A percentile compares a stretch with the other conserved stretches of the same genome.
phyloP scores from a whole-genome alignment of 805 yeast species.

The Starmerella bombi region DNA sequence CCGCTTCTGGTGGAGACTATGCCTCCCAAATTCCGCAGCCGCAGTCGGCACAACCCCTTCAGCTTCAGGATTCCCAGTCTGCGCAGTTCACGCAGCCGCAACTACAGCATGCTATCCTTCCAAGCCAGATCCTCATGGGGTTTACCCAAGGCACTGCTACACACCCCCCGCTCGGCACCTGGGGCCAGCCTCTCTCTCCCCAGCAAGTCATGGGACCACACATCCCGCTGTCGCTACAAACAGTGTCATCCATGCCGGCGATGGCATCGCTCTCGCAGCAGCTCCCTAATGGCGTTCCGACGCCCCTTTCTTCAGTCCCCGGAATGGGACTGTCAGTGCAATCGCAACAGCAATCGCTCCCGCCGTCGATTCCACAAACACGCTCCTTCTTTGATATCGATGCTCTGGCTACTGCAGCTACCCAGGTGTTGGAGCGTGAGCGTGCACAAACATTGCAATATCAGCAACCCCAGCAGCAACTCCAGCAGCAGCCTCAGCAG shows the following conservation, averaged over 20 bases:
- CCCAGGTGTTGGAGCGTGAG: constrained; percentile 34
- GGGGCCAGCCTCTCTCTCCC: constrained; percentile 5
- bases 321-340: too few species aligned
- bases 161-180: not conserved
- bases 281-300: too few species aligned
- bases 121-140: constrained; percentile 5
- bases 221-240: not conserved
- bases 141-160: not conserved
- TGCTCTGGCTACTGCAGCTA: constrained; percentile 34
- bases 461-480: constrained; percentile 10
- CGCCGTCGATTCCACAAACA: constrained; percentile 13
- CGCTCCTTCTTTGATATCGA: constrained; percentile 29
- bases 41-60: too few species aligned
- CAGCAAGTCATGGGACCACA: not conserved
- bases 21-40: too few species aligned
- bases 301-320: constrained; percentile 1
- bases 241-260: constrained; percentile 6
- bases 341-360: constrained; percentile 7
- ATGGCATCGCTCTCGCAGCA: constrained; percentile 4
- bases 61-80: too few species aligned
- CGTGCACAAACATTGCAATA: constrained; percentile 10
- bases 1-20: too few species aligned
- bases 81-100: too few species aligned
- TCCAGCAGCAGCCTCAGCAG: constrained; percentile 1
- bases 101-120: not conserved